phyloP scores from a whole-genome alignment of 495 filamentous ascomycete species.

The Ascobolus immersus region DNA sequence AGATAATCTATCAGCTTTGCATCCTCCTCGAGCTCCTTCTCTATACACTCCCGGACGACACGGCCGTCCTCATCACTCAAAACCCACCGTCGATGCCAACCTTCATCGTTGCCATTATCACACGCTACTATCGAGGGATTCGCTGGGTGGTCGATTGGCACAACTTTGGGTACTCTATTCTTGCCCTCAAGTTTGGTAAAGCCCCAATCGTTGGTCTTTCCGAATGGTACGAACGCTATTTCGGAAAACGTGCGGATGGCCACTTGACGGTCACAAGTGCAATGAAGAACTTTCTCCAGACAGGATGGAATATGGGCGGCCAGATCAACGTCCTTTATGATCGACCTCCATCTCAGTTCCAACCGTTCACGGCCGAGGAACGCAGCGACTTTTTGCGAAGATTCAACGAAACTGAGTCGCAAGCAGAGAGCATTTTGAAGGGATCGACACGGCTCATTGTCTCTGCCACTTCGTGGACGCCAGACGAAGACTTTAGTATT shows the following conservation, averaged over 20 bases:
- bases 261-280: constrained; percentile 74
- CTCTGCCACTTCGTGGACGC: constrained; percentile 86
- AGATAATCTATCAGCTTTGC: constrained; percentile 58
- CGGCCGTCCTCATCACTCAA: constrained; percentile 20
- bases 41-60: constrained; percentile 40
- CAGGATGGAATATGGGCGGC: constrained; percentile 24
- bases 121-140: constrained; percentile 56
- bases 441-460: constrained; percentile 43
- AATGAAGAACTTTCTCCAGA: constrained; percentile 49
- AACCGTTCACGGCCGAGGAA: constrained; percentile 30
- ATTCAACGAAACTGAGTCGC: constrained; percentile 31
- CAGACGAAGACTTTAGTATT: constrained; percentile 81
- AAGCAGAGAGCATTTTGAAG: constrained; percentile 28
- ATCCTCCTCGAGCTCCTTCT: constrained; percentile 42
- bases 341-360: constrained; percentile 59
- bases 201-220: constrained; percentile 60
- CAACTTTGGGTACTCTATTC: constrained; percentile 94
- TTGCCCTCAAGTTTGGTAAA: constrained; percentile 32
- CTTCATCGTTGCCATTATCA: constrained; percentile 41
- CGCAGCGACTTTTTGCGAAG: constrained; percentile 33
- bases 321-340: constrained; percentile 62
- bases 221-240: constrained; percentile 44
- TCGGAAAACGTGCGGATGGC: constrained; percentile 39
- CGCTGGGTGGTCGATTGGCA: constrained; percentile 89
- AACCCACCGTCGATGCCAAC: constrained; percentile 93